Conservation (phyloP, 1,284 basidiomycete species). For the Ceratorhiza oryzae-sativae region DNA sequence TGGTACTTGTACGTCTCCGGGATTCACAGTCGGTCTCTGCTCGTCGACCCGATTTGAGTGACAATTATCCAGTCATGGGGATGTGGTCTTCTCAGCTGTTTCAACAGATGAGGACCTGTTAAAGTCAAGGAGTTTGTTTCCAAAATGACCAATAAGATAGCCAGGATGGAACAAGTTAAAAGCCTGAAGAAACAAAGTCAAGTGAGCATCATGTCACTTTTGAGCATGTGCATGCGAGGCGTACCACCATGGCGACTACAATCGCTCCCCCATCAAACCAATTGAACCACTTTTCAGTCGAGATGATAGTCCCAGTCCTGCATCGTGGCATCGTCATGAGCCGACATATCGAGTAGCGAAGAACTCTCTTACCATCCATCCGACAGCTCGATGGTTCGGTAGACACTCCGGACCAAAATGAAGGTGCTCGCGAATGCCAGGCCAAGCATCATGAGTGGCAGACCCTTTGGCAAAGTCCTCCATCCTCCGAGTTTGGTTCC, state of each 20-base stretch:
- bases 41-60: too few relatives aligned
- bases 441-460: constrained; percentile 36
- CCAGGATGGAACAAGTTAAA: constrained; percentile 42
- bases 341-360: not conserved
- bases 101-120: too few relatives aligned
- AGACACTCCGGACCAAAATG: constrained; percentile 38
- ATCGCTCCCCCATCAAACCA: constrained; percentile 9
- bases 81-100: too few relatives aligned
- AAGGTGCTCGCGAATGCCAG: constrained; percentile 38
- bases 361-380: constrained; percentile 47
- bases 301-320: constrained; percentile 34
- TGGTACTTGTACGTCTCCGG: too few relatives aligned
- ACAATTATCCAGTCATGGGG: too few relatives aligned
- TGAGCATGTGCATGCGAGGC: not conserved
- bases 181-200: not conserved
- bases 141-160: not conserved
- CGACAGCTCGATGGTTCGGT: constrained; percentile 45
- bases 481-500: constrained; percentile 31
- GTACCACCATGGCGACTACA: constrained; percentile 1
- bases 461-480: not conserved
- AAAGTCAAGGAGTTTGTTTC: not conserved
- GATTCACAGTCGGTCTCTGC: too few relatives aligned
- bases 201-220: not conserved
- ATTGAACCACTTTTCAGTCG: constrained; percentile 34
- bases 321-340: too few relatives aligned